phyloP scores from a whole-genome alignment of 345 rosid genomes.

The Brassica cretica region DNA sequence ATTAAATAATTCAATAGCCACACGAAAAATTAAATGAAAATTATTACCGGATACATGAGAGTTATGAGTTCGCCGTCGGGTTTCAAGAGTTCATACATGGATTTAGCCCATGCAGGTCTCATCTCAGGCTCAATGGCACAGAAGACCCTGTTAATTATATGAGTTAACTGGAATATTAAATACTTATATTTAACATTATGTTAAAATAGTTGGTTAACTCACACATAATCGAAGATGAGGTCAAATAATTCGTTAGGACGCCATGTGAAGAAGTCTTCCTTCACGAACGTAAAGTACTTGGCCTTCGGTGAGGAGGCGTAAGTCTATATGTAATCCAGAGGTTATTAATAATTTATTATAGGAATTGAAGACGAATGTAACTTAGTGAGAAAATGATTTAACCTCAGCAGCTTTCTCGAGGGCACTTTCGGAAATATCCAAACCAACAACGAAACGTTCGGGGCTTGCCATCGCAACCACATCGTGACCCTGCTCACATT shows the following conservation, averaged over 20 bases:
- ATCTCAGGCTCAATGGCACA: slow-evolving; percentile 67
- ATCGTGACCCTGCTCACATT: background rate
- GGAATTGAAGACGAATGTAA: background rate
- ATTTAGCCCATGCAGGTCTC: slow-evolving; percentile 71
- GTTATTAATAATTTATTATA: background rate
- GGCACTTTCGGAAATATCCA: background rate
- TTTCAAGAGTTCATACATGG: slow-evolving; percentile 54
- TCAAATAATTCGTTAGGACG: slow-evolving; percentile 57
- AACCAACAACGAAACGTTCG: background rate
- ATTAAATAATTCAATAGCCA: background rate
- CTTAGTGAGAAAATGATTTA: background rate
- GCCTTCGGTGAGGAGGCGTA: slow-evolving; percentile 46
- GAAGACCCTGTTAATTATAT: slow-evolving; percentile 30
- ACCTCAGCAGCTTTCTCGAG: slow-evolving; percentile 35
- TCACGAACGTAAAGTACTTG: slow-evolving; percentile 47
- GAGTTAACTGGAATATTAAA: background rate
- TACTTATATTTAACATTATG: background rate
- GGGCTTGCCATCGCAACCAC: background rate
- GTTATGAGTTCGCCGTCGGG: slow-evolving; percentile 85
- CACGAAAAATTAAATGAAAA: background rate
- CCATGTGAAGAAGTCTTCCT: slow-evolving; percentile 74
- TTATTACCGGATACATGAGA: slow-evolving; percentile 70
- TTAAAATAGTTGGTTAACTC: slow-evolving; percentile 27
- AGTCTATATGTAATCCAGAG: slow-evolving; percentile 20
- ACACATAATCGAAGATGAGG: slow-evolving; percentile 72